A percentile compares a stretch with the other conserved stretches of the same genome.
phyloP scores from a whole-genome alignment of 2,329 filamentous ascomycete species.

The Fusarium duplospermum region DNA sequence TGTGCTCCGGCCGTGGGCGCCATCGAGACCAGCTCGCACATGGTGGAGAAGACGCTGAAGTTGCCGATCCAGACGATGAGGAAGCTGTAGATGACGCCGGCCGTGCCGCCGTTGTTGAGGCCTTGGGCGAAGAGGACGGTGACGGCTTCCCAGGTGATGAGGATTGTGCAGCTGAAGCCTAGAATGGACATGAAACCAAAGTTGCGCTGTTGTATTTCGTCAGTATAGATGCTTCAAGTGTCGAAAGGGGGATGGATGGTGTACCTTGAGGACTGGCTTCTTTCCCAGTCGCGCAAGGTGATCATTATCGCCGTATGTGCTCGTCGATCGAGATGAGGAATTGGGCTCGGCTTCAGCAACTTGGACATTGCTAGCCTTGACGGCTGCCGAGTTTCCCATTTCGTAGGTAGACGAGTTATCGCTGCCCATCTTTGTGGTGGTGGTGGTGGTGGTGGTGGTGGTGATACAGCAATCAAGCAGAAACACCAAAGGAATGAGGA shows the following conservation, averaged over 20 bases:
- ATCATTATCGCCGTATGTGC: slow-evolving; percentile 37
- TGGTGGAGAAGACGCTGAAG: slow-evolving; percentile 55
- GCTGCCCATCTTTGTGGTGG: slow-evolving; percentile 31
- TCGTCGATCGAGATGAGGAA: slow-evolving; percentile 23
- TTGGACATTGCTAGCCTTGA: slow-evolving; percentile 19
- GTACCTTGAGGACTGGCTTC: slow-evolving; percentile 45
- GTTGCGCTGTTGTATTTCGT: slow-evolving; percentile 51
- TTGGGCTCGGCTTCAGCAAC: slow-evolving; percentile 34
- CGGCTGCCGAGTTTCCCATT: slow-evolving; percentile 35
- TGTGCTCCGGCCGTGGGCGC: slow-evolving; percentile 66
- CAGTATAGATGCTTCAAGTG: not conserved
- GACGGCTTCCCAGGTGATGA: slow-evolving; percentile 64
- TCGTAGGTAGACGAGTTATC: slow-evolving; percentile 36
- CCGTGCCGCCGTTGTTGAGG: slow-evolving; percentile 63
- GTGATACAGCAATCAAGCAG: not conserved
- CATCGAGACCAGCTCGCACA: slow-evolving; percentile 58
- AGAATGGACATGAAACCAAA: slow-evolving; percentile 63
- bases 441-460: not conserved
- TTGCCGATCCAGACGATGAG: slow-evolving; percentile 60
- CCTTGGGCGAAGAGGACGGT: slow-evolving; percentile 50
- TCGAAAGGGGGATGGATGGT: not conserved
- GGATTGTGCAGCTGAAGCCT: slow-evolving; percentile 64
- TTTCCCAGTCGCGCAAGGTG: slow-evolving; percentile 46
- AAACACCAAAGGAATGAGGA: not conserved
- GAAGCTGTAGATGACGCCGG: slow-evolving; percentile 65